Evolutionary conservation across 139 green algal genomes (phyloP), one percentile per base, ranked within the genome.

Genomic region (Tetraselmis chui): DNA sequence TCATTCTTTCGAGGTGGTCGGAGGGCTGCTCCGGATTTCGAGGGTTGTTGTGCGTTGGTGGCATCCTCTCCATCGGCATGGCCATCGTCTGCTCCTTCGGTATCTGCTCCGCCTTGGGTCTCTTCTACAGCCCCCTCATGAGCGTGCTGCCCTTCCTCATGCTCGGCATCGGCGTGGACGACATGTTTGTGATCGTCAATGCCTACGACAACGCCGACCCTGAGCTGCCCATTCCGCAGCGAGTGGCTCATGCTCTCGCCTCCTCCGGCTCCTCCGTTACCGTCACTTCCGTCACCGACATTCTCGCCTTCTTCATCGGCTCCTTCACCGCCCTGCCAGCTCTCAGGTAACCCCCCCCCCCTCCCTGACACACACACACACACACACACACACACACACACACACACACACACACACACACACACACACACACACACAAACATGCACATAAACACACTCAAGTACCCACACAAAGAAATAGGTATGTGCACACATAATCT

Each of bases 121-220:
- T 84, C 5, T 77, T 84, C 30, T 84, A 80, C 80, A 78, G 32
- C 23, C 67, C 80, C 30, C 80, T 84, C 28, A 84, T 84, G 80
- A 76, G 29, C 58, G 78, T 86, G n/a, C 80, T 88, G 26, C 87
- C 89, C 5, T 92, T 92, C 79, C 45, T 92, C 59, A 67, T 92
- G 77, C 75, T 92, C 28, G 87, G 89, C 28, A 83, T 92, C 67
- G 89, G 89, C 59, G 83, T 91, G 5, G 89, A 92, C 76, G 88
- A 89, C 81, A 86, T 84, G 24, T 92, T 91, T 77, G 89, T 92
- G 75, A 85, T 92, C 31, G 59, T 91, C 23, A 80, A 79, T 22
- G 59, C 84, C n/a, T 89, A 88, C 78, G 86, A 89, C 31, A 31
- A 80, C 45, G 79, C 77, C 30, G 45, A 88, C 67, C 59, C 59